A percentile compares a stretch with the other conserved stretches of the same genome.
Conservation (phyloP, 2,329 filamentous ascomycete species). For the Venturia carpophila region DNA sequence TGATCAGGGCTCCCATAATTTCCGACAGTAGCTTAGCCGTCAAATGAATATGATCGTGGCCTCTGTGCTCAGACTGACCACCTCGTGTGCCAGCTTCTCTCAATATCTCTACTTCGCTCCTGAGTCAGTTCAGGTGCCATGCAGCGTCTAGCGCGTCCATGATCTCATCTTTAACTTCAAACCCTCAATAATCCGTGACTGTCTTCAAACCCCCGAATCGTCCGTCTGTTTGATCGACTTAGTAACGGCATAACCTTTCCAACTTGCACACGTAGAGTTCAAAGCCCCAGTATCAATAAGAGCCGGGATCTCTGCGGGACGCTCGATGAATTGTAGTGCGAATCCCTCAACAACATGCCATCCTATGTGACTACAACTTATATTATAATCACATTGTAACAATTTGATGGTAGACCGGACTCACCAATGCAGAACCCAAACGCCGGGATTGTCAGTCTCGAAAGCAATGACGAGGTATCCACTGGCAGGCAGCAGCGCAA, state of each 20-base stretch:
- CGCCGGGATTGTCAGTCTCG: constrained; percentile 18
- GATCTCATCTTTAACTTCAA: neutral
- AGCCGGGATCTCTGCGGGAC: neutral
- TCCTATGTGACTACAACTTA: neutral
- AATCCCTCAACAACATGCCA: constrained; percentile 9
- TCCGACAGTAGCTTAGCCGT: neutral
- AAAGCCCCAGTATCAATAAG: neutral
- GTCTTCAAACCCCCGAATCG: constrained; percentile 8
- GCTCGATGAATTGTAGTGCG: constrained; percentile 5
- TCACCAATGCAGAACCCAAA: constrained; percentile 8
- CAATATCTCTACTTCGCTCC: neutral
- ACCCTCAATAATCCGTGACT: neutral
- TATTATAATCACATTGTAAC: neutral
- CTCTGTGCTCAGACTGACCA: neutral
- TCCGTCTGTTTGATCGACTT: constrained; percentile 23
- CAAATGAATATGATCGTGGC: neutral
- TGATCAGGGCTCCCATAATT: neutral
- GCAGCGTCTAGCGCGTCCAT: neutral
- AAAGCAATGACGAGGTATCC: constrained; percentile 19
- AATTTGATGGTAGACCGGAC: neutral
- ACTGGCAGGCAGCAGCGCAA: constrained; percentile 5
- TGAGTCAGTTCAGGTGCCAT: neutral
- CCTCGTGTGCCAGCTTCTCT: neutral
- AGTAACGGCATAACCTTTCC: neutral
- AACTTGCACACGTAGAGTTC: constrained; percentile 15